Conservation (phyloP, 352 stramenopile genomes). For the Pythium dissotocum region DNA sequence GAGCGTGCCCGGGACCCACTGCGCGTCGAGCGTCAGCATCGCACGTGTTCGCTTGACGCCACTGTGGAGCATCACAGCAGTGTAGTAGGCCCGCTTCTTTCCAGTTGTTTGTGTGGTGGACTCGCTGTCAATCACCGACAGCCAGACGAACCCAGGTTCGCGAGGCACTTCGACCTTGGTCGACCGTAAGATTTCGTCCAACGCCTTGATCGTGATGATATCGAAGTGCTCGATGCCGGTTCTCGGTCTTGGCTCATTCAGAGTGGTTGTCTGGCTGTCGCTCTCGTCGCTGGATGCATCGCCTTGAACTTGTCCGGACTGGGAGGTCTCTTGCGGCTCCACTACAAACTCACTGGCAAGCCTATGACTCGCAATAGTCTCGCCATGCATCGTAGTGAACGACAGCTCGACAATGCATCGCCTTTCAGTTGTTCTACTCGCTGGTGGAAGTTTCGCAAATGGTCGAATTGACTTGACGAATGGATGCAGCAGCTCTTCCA, state of each 20-base stretch:
- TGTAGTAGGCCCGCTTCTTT: constrained; percentile 8
- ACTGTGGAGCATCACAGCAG: constrained; percentile 40
- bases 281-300: neutral
- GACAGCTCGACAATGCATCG: constrained; percentile 18
- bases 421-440: neutral
- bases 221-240: constrained; percentile 37
- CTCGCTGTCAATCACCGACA: constrained; percentile 25
- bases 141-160: constrained; percentile 45
- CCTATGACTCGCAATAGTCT: constrained; percentile 5
- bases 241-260: neutral
- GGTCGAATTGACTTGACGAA: constrained; percentile 39
- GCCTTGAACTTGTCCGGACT: neutral
- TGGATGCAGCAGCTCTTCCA: constrained; percentile 46
- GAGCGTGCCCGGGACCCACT: constrained; percentile 54
- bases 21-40: constrained; percentile 30
- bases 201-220: constrained; percentile 28
- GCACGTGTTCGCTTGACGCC: constrained; percentile 33
- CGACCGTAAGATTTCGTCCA: neutral
- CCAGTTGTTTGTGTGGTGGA: neutral
- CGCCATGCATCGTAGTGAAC: constrained; percentile 12
- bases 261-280: neutral
- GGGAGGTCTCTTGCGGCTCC: constrained; percentile 1
- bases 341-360: constrained; percentile 35
- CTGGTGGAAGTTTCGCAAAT: constrained; percentile 23
- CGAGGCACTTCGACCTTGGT: constrained; percentile 27